Base-by-base conservation (phyloP, 495 filamentous ascomycete species). In the Penicillium flavigenum region DNA sequence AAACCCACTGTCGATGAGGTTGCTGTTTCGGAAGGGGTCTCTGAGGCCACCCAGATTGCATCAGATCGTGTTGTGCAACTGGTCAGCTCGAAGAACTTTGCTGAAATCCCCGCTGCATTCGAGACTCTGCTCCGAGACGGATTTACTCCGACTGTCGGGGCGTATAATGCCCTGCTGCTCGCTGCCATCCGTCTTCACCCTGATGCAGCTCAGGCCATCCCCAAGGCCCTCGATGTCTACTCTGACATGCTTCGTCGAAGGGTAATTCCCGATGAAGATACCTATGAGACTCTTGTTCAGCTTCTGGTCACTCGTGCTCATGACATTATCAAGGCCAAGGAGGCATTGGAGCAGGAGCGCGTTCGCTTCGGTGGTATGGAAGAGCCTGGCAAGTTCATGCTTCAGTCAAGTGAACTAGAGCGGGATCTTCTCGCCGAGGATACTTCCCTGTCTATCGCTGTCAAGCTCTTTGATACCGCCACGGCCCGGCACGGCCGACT, bases 171-270 rank as follows among this genome's bases (percentile, higher is more conserved):
- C 36, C 78, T 98, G 42, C 77, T 98, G 41, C 79, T 86, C 62
- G 90, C 95, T 27, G 92, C 90, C 22, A 85, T 95, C 57, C 76
- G 88, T 57, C 79, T 96, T 20, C 73, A 79, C 47, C 76, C 77
- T 6, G 83, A 89, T 64, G 86, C 85, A 66, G 84, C 86, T 48
- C 89, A 91, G 73, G 81, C 91, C 10, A 87, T 96, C 24, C 84
- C 89, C 46, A 96, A 96, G 74, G 92, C 90, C 6, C 82, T 98
- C 47, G 91, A 92, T 79, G 88, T 98, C 56, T 98, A 98, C 76
- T 88, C 91, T 42, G 91, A 97, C 69, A 96, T 98, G 93, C 86
- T 96, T 61, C 83, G 88, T 58, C 88, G 92, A 47, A 87, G 86
- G 63, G 86, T 97, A 42, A 72, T 80, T 26, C 93, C 93, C 16